Percentiles rank a stretch among this genome's conserved stretches.
Conservation (phyloP, 1,139 yeast species). For the Pichia sp. region DNA sequence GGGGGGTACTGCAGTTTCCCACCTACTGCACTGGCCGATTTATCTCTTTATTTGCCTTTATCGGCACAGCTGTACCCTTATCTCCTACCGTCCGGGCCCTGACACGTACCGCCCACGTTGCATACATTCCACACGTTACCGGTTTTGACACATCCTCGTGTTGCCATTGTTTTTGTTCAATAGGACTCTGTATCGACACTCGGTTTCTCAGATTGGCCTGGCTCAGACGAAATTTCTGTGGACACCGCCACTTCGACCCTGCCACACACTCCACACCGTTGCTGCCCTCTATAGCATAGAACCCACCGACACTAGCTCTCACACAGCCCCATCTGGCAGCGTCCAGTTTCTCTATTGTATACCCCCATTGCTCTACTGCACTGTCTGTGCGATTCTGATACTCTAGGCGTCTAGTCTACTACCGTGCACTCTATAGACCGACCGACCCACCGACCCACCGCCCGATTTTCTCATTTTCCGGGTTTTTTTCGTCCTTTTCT, state of each 20-base stretch:
- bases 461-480: background rate
- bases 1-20: background rate
- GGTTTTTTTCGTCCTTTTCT: background rate
- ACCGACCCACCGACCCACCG: background rate
- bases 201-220: background rate
- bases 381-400: background rate
- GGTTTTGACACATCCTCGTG: background rate
- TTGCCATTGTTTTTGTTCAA: background rate
- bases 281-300: background rate
- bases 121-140: background rate
- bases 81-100: background rate
- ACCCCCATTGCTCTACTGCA: background rate
- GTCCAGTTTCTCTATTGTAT: background rate
- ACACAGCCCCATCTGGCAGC: background rate
- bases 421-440: background rate
- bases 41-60: conserved; percentile 1
- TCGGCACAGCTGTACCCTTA: background rate
- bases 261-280: background rate
- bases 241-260: background rate
- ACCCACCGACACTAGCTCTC: background rate
- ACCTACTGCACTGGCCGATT: background rate
- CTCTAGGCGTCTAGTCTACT: background rate
- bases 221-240: background rate
- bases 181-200: background rate
- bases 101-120: background rate